Base-by-base conservation (phyloP, 2,329 filamentous ascomycete genomes). In the Fusarium circinatum region DNA sequence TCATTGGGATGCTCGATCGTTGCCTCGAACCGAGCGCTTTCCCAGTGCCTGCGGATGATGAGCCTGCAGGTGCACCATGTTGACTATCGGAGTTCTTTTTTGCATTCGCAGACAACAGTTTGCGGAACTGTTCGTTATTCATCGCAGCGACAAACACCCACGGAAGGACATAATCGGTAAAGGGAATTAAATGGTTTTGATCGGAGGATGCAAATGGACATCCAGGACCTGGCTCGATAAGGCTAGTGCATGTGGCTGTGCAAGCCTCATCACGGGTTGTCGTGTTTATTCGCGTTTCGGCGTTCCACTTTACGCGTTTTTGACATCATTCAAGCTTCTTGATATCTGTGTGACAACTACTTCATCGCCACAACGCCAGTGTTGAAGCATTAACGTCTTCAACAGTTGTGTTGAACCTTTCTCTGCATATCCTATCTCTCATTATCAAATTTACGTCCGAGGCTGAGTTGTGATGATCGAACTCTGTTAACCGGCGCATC, bases 61-160 rank as follows among this genome's bases (percentile, higher is more conserved):
- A 68, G 76, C 74, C 72, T 60, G 76, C 78, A 20, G 88, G 85
- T 55, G 84, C 80, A 71, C 85, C 87, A 86, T 88, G 82, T 80
- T 82, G 83, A 68, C 82, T 67, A 70, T 80, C 76, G 36, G 82
- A 70, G 18, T 64, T 63, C 68, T 85, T 86, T 62, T 82, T 79
- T 12, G 86, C 79, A 68, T 86, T 86, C 45, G 82, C 82, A 51
- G 91, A 86, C 28, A 98, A 83, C 12, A 98, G 88, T 73, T 93
- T 92, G 62, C 96, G 92, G 79, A 99, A 99, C 78, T 98, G 94
- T 48, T 95, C 90, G 86, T 98, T 98, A 82, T 98, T 97, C 96
- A 99, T 98, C 42, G 48, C 71, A 61, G 55, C 62, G 45, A 49
- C 18, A 38, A 36, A n/a, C 34, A 38, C 38, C 15, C 38, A 28